These are phyloP conservation scores for Alternaria gansuensis DNA, from an alignment of 2,329 filamentous ascomycete genomes.

Conservation along the genomic window DNA sequence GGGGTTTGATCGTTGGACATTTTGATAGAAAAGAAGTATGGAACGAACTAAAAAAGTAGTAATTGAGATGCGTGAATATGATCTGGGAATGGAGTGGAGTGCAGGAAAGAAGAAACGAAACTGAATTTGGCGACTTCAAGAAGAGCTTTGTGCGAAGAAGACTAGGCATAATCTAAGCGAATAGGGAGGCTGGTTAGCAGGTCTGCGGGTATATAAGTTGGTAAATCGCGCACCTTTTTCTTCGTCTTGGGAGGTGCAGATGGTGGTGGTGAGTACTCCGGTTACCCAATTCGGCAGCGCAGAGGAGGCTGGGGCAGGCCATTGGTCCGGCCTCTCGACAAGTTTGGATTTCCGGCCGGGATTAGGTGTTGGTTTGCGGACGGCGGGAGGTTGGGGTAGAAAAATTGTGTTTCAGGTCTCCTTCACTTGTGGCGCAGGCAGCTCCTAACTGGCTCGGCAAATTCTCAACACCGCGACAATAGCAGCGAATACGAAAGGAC, in stretches of 20 bases:
- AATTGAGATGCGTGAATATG: background rate
- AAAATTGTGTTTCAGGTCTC: slow-evolving; percentile 5
- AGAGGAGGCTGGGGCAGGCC: background rate
- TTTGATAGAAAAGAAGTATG: background rate
- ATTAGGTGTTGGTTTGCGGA: background rate
- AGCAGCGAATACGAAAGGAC: background rate
- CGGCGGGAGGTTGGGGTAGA: background rate
- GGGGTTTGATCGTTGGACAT: background rate
- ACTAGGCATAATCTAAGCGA: slow-evolving; percentile 13
- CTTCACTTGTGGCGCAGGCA: slow-evolving; percentile 9
- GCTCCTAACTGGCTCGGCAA: background rate
- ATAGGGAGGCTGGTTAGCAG: slow-evolving; percentile 5
- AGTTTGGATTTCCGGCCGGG: too few species aligned
- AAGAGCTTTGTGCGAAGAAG: slow-evolving; percentile 5
- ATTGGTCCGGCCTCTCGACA: slow-evolving; percentile 12
- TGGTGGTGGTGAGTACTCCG: background rate
- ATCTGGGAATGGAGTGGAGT: background rate
- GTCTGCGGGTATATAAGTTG: background rate
- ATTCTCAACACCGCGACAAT: slow-evolving; percentile 4
- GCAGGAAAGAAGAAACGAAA: background rate
- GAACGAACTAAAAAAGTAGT: background rate
- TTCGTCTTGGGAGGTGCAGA: background rate
- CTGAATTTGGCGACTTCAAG: background rate
- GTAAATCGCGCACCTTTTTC: slow-evolving; percentile 6
- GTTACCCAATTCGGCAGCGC: slow-evolving; percentile 4